These are phyloP conservation scores for Vanrija sp. DNA, from an alignment of 1,284 basidiomycete species.

Conservation along the genomic window DNA sequence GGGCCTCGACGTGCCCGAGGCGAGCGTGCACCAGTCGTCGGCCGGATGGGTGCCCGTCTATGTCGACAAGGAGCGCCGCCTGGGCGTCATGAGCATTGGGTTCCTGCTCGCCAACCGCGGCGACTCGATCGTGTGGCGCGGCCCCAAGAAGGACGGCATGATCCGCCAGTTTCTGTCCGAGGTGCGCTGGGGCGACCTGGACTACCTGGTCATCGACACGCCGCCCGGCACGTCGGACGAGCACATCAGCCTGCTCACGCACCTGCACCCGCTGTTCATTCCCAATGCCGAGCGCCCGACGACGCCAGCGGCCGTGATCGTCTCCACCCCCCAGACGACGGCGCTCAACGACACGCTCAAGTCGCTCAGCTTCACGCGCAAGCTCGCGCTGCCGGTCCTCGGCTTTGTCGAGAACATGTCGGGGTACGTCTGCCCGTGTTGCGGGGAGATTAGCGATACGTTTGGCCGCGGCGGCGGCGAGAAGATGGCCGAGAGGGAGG, in stretches of 20 bases:
- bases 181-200: constrained; percentile 92
- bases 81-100: constrained; percentile 96
- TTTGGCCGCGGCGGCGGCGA: constrained; percentile 93
- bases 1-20: constrained; percentile 68
- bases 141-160: constrained; percentile 99
- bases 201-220: constrained; percentile 95
- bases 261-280: constrained; percentile 77
- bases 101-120: constrained; percentile 85
- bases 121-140: constrained; percentile 95
- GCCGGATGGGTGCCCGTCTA: constrained; percentile 99
- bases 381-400: constrained; percentile 77
- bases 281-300: constrained; percentile 49
- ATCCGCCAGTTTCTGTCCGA: constrained; percentile 96
- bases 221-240: constrained; percentile 98
- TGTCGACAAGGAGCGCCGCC: constrained; percentile 66
- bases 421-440: constrained; percentile 94
- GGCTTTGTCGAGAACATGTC: constrained; percentile 99
- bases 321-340: constrained; percentile 96
- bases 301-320: constrained; percentile 72
- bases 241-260: constrained; percentile 91
- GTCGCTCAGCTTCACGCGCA: constrained; percentile 90
- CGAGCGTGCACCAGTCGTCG: constrained; percentile 77
- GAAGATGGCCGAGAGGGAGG: constrained; percentile 73
- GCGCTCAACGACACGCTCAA: constrained; percentile 93
- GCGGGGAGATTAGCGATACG: constrained; percentile 86